These are phyloP conservation scores for Fusarium tuaranense DNA, from an alignment of 2,329 filamentous ascomycete species.

Conservation along the genomic window DNA sequence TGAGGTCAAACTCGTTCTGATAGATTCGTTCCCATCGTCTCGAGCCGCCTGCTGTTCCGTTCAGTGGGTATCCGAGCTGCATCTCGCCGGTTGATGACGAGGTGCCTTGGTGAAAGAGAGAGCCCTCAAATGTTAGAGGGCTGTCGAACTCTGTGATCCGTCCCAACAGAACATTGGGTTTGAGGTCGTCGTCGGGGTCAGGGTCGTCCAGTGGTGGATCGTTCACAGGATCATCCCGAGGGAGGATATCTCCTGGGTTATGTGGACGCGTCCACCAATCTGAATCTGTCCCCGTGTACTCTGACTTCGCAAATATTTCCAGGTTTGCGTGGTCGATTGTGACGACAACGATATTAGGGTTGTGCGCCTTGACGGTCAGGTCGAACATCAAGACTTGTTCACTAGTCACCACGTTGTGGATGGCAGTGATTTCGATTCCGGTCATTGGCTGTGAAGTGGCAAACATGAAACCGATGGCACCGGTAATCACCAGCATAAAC, in stretches of 20 bases:
- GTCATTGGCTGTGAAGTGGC: conserved; percentile 89
- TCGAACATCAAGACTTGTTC: conserved; percentile 97
- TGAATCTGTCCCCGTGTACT: conserved; percentile 79
- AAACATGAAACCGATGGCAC: conserved; percentile 88
- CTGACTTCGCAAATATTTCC: conserved; percentile 94
- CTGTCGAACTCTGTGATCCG: conserved; percentile 89
- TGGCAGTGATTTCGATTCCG: conserved; percentile 81
- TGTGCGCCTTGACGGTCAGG: conserved; percentile 86
- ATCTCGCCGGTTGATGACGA: conserved; percentile 85
- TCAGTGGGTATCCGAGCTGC: conserved; percentile 84
- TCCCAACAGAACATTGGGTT: conserved; percentile 90
- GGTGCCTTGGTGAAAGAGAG: conserved; percentile 80
- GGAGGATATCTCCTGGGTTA: conserved; percentile 42
- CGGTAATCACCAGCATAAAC: conserved; percentile 84
- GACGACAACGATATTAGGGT: conserved; percentile 92
- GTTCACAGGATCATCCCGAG: conserved; percentile 49
- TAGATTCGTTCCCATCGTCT: conserved; percentile 92
- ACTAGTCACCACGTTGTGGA: conserved; percentile 91
- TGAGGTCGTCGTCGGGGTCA: conserved; percentile 69
- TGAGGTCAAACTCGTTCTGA: conserved; percentile 92
- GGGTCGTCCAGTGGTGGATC: conserved; percentile 67
- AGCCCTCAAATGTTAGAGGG: conserved; percentile 88
- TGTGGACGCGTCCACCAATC: conserved; percentile 65
- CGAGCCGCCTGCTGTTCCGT: conserved; percentile 86
- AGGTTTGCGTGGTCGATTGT: conserved; percentile 88